phyloP scores from a whole-genome alignment of 257 asterid species.

The Jasminum sambac region DNA sequence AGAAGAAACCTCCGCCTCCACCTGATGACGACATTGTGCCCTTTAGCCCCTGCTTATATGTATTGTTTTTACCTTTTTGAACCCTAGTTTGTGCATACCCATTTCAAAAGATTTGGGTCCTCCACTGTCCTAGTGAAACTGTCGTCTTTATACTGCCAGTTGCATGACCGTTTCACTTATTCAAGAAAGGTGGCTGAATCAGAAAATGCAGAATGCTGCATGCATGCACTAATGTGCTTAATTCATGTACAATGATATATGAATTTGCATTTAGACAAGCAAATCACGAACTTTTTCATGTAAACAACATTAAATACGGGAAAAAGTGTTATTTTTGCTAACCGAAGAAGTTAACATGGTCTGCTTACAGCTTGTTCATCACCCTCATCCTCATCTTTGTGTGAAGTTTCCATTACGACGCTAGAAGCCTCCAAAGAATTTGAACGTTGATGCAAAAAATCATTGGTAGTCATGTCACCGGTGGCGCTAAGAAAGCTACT shows the following conservation, averaged over 20 bases:
- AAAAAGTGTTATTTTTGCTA: background rate
- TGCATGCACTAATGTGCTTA: background rate
- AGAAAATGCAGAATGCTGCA: no score
- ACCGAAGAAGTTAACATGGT: background rate
- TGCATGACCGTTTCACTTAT: no score
- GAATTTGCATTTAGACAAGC: background rate
- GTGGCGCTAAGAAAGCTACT: slow-evolving; percentile 23
- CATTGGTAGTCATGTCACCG: slow-evolving; percentile 13
- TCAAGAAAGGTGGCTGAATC: no score
- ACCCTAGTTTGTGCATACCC: no score
- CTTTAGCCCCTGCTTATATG: no score
- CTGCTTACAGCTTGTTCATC: background rate
- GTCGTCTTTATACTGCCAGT: no score
- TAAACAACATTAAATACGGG: background rate
- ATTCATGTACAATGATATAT: background rate
- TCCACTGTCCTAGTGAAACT: no score
- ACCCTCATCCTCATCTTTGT: background rate
- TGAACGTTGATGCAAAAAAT: slow-evolving; percentile 25
- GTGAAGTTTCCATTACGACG: background rate
- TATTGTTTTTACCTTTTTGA: no score
- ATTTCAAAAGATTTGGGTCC: no score
- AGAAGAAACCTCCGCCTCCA: no score
- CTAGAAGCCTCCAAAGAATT: background rate
- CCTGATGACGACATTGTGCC: no score
- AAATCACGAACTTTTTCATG: background rate